Base-by-base conservation (phyloP, 257 asterid genomes). In the Verbena officinalis region DNA sequence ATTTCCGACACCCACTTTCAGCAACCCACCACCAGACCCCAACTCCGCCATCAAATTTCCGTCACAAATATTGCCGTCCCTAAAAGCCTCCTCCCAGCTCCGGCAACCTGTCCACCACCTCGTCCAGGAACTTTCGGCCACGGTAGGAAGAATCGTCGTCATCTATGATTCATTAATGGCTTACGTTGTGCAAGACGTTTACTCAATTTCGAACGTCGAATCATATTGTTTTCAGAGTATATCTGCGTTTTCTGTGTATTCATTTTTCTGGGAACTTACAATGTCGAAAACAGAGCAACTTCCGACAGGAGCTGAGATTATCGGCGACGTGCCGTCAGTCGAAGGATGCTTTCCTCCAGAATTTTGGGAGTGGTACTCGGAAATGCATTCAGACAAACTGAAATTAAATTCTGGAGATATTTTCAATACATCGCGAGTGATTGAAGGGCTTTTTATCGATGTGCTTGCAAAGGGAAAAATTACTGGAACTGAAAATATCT, bases 11-110 rank as follows among this genome's bases (percentile, higher is more conserved):
- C 17, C 65, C 3, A 65, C 59, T 8, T 77, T 73, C 52, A 55
- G 68, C 33, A 48, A 16, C 64, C 79, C 23, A 59, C 81, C 8
- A 1, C 72, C 91, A 7, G 60, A 89, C 44, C 88, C 87, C 0
- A 13, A 71, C 21, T 63, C 89, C 16, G 0, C 78, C 5, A 30
- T 14, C 52, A 84, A 79, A 34, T 89, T 89, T 73, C 96, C 96
- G 0, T 56, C 79, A 0, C 95, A 89, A 1, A 70, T 84, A 0
- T 19, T 62, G 9, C 93, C 93, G 0, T 71, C 72, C 1, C 56
- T 81, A 10, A 70, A 76, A 5, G 17, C 83, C 4, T 11, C 77
- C 13, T 54, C 30, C 62, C 80, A 70, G 7, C 82, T 89, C 21
- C 84, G 91, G 7, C 42, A 13, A 17, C 94, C 93, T n/a, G 52